These are phyloP conservation scores for Venturia asperata DNA, from an alignment of 2,329 filamentous ascomycete genomes.

Conservation along the genomic window DNA sequence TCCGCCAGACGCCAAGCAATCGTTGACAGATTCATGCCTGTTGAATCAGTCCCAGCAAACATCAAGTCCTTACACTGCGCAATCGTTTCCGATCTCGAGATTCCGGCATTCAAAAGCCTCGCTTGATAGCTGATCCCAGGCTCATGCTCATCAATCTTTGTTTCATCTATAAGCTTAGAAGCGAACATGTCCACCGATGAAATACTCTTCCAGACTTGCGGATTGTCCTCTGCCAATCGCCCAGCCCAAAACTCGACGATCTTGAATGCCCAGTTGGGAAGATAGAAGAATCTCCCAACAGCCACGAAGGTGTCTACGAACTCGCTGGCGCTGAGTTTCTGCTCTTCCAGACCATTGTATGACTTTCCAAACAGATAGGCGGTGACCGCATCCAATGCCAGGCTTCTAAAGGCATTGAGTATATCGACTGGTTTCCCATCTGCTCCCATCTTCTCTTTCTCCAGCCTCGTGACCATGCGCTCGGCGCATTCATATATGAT, in stretches of 20 bases:
- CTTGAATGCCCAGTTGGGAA: slow-evolving; percentile 39
- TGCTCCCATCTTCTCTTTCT: slow-evolving; percentile 29
- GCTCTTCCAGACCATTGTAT: slow-evolving; percentile 44
- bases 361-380: slow-evolving; percentile 47
- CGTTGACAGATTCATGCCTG: slow-evolving; percentile 45
- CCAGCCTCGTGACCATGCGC: slow-evolving; percentile 37
- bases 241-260: slow-evolving; percentile 33
- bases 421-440: slow-evolving; percentile 38
- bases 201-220: slow-evolving; percentile 31
- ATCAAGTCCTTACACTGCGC: slow-evolving; percentile 49
- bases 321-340: slow-evolving; percentile 35
- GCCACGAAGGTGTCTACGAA: slow-evolving; percentile 52
- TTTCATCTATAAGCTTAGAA: slow-evolving; percentile 33
- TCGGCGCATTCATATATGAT: slow-evolving; percentile 38
- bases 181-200: slow-evolving; percentile 40
- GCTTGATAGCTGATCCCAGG: slow-evolving; percentile 40
- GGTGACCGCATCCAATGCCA: slow-evolving; percentile 50
- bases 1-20: slow-evolving; percentile 42
- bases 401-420: slow-evolving; percentile 42
- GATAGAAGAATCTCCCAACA: slow-evolving; percentile 48
- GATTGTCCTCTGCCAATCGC: slow-evolving; percentile 32
- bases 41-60: slow-evolving; percentile 50
- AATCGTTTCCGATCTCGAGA: slow-evolving; percentile 39
- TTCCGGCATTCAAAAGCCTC: slow-evolving; percentile 39
- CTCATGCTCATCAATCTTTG: slow-evolving; percentile 21